These are phyloP conservation scores for Lentinus tigrinus DNA, from an alignment of 768 basidiomycete genomes.

Conservation along the genomic window DNA sequence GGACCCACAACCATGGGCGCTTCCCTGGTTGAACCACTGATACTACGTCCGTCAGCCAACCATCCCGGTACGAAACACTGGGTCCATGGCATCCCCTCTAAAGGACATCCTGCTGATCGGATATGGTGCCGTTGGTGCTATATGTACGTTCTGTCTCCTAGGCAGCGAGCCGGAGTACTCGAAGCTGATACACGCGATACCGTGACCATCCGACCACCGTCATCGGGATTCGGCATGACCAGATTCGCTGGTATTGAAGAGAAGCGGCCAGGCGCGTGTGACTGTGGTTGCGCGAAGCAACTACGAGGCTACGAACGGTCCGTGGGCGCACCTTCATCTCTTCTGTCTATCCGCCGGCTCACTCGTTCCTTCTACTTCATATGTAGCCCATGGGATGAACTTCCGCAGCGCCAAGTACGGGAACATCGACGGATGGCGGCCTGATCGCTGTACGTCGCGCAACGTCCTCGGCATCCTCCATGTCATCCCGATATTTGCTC, in stretches of 20 bases:
- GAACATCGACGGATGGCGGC: slow-evolving; percentile 54
- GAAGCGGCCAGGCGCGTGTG: slow-evolving; percentile 58
- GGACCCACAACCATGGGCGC: too few species aligned
- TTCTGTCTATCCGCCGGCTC: not conserved
- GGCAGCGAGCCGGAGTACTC: not conserved
- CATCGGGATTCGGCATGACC: not conserved
- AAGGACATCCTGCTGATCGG: slow-evolving; percentile 62
- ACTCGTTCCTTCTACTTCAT: not conserved
- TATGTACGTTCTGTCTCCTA: slow-evolving; percentile 44
- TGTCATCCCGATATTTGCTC: too few species aligned
- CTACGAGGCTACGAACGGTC: slow-evolving; percentile 54
- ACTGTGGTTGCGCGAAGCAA: slow-evolving; percentile 76
- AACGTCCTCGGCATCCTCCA: not conserved
- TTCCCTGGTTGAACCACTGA: too few species aligned
- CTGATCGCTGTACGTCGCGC: slow-evolving; percentile 53
- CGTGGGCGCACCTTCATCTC: not conserved
- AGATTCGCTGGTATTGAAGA: slow-evolving; percentile 58
- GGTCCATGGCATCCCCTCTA: not conserved
- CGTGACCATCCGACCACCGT: not conserved
- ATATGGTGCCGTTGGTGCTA: slow-evolving; percentile 63
- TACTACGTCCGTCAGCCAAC: too few species aligned
- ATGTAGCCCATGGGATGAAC: slow-evolving; percentile 50
- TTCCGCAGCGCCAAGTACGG: slow-evolving; percentile 64
- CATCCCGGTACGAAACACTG: too few species aligned
- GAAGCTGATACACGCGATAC: too few species aligned